Evolutionary conservation across 2,329 filamentous ascomycete species (phyloP), one percentile per base, ranked within the genome.

Genomic region (Gnomoniopsis smithogilvyi): DNA sequence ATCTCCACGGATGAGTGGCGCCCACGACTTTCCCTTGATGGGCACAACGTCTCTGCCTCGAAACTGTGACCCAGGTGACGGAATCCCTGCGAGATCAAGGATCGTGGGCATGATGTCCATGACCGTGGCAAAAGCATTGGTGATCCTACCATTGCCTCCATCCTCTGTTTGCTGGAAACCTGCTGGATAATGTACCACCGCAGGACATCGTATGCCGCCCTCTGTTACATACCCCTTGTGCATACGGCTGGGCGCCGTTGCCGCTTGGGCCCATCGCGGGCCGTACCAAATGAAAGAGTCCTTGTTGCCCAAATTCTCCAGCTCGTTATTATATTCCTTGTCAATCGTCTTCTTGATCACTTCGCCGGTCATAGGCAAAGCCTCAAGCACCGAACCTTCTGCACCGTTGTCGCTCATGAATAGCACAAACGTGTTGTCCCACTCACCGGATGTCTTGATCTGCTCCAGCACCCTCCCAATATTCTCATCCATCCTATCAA

Each of bases 351-450:
- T 60, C 45, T 67, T 62, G 15, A 62, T 62, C 59, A 68, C 64
- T 54, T 60, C 61, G 26, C 58, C 59, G 12, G 64, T 54, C 26
- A 64, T 63, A 3, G 68, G 66, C 12, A 59, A 50, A 6, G 65
- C 66, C 56, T 67, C 67, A 49, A 63, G 62, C 19, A 62, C 51
- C 7, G 60, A 64, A 1, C 67, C 72, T 47, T 72, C 69, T 19
- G 70, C 71, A 2, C 70, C 70, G 62, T 87, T 87, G 69, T 87
- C 84, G 1, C 78, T 83, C 73, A 87, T 80, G 75, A 88, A 87
- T 66, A 80, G 78, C 53, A 88, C 76, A 61, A 87, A 82, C 2
- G 85, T 88, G 67, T 87, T 86, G 62, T 88, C 84, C 0, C 84
- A 74, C 66, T 88, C 84, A 57, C 78, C 81, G 2, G 78, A 81